Base-by-base conservation (phyloP, 352 stramenopile genomes). In the Pythium utonaiense region DNA sequence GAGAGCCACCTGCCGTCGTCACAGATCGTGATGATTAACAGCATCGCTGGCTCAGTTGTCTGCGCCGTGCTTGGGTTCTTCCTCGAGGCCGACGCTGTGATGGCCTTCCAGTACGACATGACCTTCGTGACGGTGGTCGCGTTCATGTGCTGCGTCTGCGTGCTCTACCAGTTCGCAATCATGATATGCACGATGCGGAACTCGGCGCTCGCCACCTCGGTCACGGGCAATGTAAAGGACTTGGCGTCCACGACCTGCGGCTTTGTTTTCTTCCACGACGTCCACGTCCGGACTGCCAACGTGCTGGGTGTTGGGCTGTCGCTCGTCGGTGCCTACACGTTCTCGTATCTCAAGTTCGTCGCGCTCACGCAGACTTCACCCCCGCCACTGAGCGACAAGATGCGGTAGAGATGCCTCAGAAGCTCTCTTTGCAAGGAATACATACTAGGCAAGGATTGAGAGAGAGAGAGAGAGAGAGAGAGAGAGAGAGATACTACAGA, bases 161-260 rank as follows among this genome's bases (percentile, higher is more conserved):
- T 88, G 60, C 62, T 89, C 8, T 91, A 89, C 67, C 78, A 91
- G 65, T 84, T 91, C 52, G 80, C 81, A 7, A 71, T 91, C 49
- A 78, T 84, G 64, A 62, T 86, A 24, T 89, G 81, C 64, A 91
- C 78, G 17, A 67, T 87, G 13, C 71, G 69, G 40, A 91, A 83
- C 47, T 91, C 81, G 21, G 77, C 81, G 47, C 69, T 91, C 22
- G 83, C 81, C 21, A 91, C 81, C 19, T 89, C 81, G 1, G 78
- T 91, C 47, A 91, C 81, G 5, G 81, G 81, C 42, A 91, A 91
- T 62, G 61, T 91, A 55, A 91, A 91, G 61, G 81, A 91, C 66
- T 38, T 91, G 17, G 68, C 74, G 40, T 84, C 81, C 10, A 91
- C 81, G 0, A 42, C 83, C 8, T 74, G 77, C 30, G 75, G 78